These are phyloP conservation scores for Backusella circina DNA, from an alignment of 192 early-diverging fungal species.

Conservation along the genomic window DNA sequence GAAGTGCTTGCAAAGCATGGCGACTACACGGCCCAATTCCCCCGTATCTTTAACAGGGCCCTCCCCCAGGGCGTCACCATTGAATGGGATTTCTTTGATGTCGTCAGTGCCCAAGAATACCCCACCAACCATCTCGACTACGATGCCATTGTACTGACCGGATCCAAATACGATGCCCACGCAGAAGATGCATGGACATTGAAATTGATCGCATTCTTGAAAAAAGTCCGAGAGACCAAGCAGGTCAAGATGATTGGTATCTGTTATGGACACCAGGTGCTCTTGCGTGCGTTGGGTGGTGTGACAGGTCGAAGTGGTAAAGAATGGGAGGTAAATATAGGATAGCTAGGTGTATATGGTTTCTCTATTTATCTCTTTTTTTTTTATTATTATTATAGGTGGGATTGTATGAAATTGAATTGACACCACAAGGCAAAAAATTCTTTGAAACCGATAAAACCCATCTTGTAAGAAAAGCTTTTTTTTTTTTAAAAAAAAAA, in stretches of 20 bases:
- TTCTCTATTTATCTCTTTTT: background rate
- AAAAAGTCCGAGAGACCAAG: slow-evolving; percentile 23
- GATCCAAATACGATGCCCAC: slow-evolving; percentile 59
- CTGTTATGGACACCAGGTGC: slow-evolving; percentile 86
- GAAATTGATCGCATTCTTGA: slow-evolving; percentile 52
- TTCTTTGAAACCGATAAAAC: slow-evolving; percentile 26
- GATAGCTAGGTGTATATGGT: background rate
- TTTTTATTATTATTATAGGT: too few species aligned
- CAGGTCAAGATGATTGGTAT: slow-evolving; percentile 60
- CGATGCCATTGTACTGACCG: slow-evolving; percentile 54
- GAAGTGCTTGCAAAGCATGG: slow-evolving; percentile 40
- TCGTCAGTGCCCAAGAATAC: slow-evolving; percentile 38
- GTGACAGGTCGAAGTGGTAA: slow-evolving; percentile 47
- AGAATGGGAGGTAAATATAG: slow-evolving; percentile 75
- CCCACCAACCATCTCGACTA: slow-evolving; percentile 21
- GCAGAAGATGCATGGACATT: slow-evolving; percentile 66
- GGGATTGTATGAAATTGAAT: slow-evolving; percentile 34
- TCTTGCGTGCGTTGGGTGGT: slow-evolving; percentile 66
- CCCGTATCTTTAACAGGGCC: slow-evolving; percentile 30
- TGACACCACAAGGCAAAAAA: slow-evolving; percentile 37
- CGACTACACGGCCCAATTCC: slow-evolving; percentile 42
- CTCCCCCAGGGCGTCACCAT: slow-evolving; percentile 9
- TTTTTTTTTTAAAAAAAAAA: background rate
- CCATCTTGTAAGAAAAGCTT: slow-evolving; percentile 23
- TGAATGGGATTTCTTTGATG: slow-evolving; percentile 35